Evolutionary conservation across 176 grass and related monocot species (phyloP).

Genomic region (Musa schizocarpa): DNA sequence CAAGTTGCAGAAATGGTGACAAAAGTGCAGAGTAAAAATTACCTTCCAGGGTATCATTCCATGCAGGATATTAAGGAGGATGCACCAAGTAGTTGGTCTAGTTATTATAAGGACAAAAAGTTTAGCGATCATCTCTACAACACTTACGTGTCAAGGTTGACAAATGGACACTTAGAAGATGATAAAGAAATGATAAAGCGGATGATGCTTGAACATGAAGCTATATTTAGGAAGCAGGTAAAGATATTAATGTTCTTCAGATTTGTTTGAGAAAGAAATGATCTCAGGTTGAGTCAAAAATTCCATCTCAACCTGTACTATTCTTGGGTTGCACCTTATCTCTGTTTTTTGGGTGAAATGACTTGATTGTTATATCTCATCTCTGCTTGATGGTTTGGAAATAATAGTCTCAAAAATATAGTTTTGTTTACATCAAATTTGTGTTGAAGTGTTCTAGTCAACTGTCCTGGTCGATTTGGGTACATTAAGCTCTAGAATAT

Average conservation of each 20-base stretch:
- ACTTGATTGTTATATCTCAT: too few relatives aligned
- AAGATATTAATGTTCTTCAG: background rate
- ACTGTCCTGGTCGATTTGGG: too few relatives aligned
- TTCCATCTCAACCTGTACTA: background rate
- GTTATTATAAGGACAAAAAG: constrained; percentile 39
- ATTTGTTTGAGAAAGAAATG: background rate
- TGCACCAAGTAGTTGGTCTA: constrained; percentile 28
- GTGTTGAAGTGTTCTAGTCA: too few relatives aligned
- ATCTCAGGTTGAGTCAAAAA: background rate
- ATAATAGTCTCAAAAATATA: too few relatives aligned
- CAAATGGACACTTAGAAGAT: constrained; percentile 34
- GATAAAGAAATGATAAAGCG: constrained; percentile 64
- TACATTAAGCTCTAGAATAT: too few relatives aligned
- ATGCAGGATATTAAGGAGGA: constrained; percentile 49
- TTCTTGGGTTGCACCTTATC: too few relatives aligned
- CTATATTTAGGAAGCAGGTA: constrained; percentile 75
- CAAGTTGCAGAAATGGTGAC: constrained; percentile 49
- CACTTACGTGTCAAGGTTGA: constrained; percentile 27
- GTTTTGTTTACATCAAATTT: too few relatives aligned
- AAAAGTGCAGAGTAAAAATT: constrained; percentile 45
- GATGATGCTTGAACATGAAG: constrained; percentile 77
- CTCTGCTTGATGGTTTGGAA: too few relatives aligned
- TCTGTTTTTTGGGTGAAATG: too few relatives aligned
- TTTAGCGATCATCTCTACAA: constrained; percentile 25
- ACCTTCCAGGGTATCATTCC: constrained; percentile 45